These are phyloP conservation scores for Penicillium rolfsii DNA, from an alignment of 2,329 filamentous ascomycete species.

Conservation along the genomic window DNA sequence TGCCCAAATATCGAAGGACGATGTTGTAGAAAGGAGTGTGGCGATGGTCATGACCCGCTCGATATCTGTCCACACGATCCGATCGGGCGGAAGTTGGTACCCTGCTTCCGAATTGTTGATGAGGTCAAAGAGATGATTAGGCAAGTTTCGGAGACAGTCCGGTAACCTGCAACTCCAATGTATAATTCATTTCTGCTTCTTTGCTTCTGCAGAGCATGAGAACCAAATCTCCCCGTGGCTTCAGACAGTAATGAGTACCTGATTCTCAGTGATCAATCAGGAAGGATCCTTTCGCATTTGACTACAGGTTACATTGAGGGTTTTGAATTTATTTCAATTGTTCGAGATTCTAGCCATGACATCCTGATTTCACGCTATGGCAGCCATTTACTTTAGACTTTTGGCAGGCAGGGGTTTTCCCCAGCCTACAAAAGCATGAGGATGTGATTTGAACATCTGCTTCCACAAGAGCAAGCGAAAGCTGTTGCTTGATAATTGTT, in stretches of 20 bases:
- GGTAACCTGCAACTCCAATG: conserved; percentile 22
- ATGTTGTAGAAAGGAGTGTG: conserved; percentile 30
- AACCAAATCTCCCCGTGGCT: no score
- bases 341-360: neutral
- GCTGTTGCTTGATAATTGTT: conserved; percentile 50
- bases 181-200: neutral
- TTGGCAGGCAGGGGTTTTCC: conserved; percentile 8
- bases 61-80: conserved; percentile 34
- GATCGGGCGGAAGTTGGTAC: conserved; percentile 28
- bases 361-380: neutral
- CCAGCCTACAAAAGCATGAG: conserved; percentile 60
- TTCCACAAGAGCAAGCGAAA: conserved; percentile 55
- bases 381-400: conserved; percentile 11
- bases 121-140: conserved; percentile 33
- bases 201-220: neutral
- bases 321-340: neutral
- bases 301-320: neutral
- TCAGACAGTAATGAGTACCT: no score
- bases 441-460: conserved; percentile 62
- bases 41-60: conserved; percentile 29
- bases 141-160: conserved; percentile 28
- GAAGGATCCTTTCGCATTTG: conserved; percentile 19
- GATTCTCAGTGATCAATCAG: neutral
- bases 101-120: conserved; percentile 37
- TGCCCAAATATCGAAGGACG: conserved; percentile 31